Conservation (phyloP, 2,329 filamentous ascomycete species). For the Podosphaera fusca region DNA sequence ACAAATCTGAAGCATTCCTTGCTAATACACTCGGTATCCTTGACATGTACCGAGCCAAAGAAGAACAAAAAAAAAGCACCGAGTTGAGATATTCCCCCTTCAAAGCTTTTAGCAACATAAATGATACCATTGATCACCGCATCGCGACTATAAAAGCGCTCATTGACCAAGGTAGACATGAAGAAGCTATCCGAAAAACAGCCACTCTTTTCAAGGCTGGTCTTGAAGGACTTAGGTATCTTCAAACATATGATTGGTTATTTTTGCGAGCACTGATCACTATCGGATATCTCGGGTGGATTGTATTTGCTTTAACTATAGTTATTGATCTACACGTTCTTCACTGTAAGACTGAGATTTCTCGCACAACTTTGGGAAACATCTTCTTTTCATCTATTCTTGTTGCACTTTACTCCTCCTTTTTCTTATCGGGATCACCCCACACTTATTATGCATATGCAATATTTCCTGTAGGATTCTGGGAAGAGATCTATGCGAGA, state of each 20-base stretch:
- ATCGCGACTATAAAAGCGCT: constrained; percentile 42
- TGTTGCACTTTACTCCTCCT: constrained; percentile 53
- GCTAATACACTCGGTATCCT: constrained; percentile 71
- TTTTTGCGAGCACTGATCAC: constrained; percentile 81
- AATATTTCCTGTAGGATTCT: constrained; percentile 82
- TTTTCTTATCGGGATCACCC: constrained; percentile 59
- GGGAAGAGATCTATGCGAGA: constrained; percentile 80
- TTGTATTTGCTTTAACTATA: constrained; percentile 71
- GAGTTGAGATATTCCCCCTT: constrained; percentile 63
- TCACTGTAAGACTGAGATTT: constrained; percentile 39
- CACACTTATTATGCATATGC: constrained; percentile 75
- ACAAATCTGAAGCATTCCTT: constrained; percentile 66
- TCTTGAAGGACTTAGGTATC: constrained; percentile 66
- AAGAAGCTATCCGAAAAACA: constrained; percentile 60
- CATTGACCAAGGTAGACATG: constrained; percentile 41
- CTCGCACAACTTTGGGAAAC: constrained; percentile 34
- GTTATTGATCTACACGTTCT: constrained; percentile 78
- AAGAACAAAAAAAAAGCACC: constrained; percentile 53
- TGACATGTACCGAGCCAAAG: constrained; percentile 92
- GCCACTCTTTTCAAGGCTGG: constrained; percentile 53
- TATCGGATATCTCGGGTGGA: constrained; percentile 82
- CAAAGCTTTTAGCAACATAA: constrained; percentile 38
- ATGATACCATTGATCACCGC: constrained; percentile 40
- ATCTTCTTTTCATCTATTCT: constrained; percentile 54
- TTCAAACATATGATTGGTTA: constrained; percentile 97